Evolutionary conservation across 129 eudicot species (phyloP).

Genomic region (Escallonia herrerae): DNA sequence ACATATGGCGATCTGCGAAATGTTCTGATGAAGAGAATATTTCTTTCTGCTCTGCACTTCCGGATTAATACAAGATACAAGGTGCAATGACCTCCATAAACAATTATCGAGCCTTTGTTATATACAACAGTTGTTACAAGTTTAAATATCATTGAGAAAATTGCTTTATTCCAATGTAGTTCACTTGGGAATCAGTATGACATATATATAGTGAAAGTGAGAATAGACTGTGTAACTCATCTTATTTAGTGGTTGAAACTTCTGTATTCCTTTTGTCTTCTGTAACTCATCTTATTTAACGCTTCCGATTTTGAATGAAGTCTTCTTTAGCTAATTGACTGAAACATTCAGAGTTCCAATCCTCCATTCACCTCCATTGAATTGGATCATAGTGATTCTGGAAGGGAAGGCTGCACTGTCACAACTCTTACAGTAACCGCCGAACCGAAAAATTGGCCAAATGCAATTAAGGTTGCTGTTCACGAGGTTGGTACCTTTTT

Average conservation of each 20-base stretch:
- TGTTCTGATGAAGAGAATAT: conserved; percentile 97
- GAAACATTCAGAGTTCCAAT: conserved; percentile 74
- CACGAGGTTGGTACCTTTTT: conserved; percentile 63
- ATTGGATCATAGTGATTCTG: conserved; percentile 98
- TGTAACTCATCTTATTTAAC: no score
- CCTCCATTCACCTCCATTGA: conserved; percentile 96
- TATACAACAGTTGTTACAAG: not conserved
- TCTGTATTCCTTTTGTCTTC: not conserved
- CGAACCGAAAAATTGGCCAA: conserved; percentile 91
- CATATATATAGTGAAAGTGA: no score
- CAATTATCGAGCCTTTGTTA: no score
- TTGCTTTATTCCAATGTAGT: not conserved
- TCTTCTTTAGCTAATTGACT: conserved; percentile 9
- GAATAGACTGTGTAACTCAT: not conserved
- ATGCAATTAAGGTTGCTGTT: conserved; percentile 92
- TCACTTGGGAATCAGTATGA: no score
- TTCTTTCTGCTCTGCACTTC: conserved; percentile 96
- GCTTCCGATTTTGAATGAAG: no score
- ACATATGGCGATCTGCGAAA: conserved; percentile 82
- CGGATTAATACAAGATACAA: conserved; percentile 95
- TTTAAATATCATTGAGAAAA: not conserved
- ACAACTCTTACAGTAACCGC: conserved; percentile 97
- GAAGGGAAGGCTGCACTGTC: conserved; percentile 99
- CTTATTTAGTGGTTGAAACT: not conserved
- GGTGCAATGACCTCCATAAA: conserved; percentile 32